Percentiles rank a stretch among this genome's conserved stretches.
Evolutionary conservation across 345 rosid species (phyloP).

Genomic region (Hibiscus syriacus): DNA sequence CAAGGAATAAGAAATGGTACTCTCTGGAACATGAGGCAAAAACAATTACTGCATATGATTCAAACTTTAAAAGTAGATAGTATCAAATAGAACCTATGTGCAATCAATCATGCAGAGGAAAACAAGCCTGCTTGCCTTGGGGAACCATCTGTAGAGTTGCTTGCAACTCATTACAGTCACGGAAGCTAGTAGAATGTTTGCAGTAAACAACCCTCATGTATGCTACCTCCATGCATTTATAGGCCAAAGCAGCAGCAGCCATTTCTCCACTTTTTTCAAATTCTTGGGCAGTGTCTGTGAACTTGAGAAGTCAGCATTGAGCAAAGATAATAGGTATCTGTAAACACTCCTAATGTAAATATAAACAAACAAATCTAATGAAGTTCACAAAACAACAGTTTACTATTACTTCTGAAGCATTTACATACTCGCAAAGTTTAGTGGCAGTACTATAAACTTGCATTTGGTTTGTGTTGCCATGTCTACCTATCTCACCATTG

Average conservation of each 20-base stretch:
- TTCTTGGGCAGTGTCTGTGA: constrained; percentile 58
- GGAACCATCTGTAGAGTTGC: constrained; percentile 37
- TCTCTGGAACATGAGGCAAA: neutral
- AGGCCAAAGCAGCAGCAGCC: constrained; percentile 81
- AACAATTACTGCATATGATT: neutral
- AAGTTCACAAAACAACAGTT: constrained; percentile 11
- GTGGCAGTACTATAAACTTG: constrained; percentile 47
- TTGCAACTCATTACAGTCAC: constrained; percentile 53
- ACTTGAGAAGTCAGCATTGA: constrained; percentile 13
- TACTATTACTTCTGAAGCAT: constrained; percentile 3
- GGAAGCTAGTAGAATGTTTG: constrained; percentile 31
- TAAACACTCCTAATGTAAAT: neutral
- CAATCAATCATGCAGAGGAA: constrained; percentile 1
- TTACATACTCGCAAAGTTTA: constrained; percentile 68
- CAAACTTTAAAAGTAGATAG: neutral
- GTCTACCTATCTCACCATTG: constrained; percentile 31
- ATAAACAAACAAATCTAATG: neutral
- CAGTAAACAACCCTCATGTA: constrained; percentile 55
- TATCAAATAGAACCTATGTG: neutral
- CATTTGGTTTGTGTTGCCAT: constrained; percentile 34
- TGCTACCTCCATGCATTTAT: constrained; percentile 82
- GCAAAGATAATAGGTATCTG: neutral
- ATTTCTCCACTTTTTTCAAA: constrained; percentile 50
- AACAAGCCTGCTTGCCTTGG: constrained; percentile 41
- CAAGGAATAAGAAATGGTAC: neutral